Base-by-base conservation (phyloP, 257 asterid genomes). In the Ophiorrhiza pumila region DNA sequence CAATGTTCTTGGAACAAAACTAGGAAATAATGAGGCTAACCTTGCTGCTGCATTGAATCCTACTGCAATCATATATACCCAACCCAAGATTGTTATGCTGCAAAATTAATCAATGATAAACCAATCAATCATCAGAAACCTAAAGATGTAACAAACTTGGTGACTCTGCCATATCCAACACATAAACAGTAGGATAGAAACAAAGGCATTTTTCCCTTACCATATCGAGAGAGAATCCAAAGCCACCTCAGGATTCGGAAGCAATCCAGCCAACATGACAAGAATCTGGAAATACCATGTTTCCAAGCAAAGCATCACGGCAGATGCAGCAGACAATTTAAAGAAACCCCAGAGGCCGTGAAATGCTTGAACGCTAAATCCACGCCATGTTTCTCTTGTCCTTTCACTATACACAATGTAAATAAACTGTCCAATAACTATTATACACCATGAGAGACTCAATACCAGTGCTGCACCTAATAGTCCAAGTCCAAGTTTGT, bases 21-120 rank as follows among this genome's bases (percentile, higher is more conserved):
- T 1, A 55, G 45, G 14, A 7, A 0, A 34, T 52, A 58, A 2
- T 11, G 2, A 0, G 29, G 63, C 83, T 39, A 43, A 86, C 96
- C 94, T 86, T 27, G 89, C 90, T 4, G 94, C 87, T 45, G 96
- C 92, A 68, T 90, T 90, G 85, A 90, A 90, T 31, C 96, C 94
- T 25, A 90, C 89, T 1, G 94, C 58, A 12, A 90, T 80, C 90
- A 85, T 86, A 74, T 86, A 87, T 14, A 85, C 83, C 96, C 96
- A 90, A 46, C 90, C 90, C 52, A 84, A 75, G 45, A 86, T 74
- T 57, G 91, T 78, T 50, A 77, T 74, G 78, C 96, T 90, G 86
- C 76, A 84, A 41, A 41, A n/a, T n/a, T 37, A 6, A 63, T 59
- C 23, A 77, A 69, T 52, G 22, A 23, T 31, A 55, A 68, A 45